Conservation (phyloP, 1,139 yeast genomes). For the Magnusiomyces clavatus region DNA sequence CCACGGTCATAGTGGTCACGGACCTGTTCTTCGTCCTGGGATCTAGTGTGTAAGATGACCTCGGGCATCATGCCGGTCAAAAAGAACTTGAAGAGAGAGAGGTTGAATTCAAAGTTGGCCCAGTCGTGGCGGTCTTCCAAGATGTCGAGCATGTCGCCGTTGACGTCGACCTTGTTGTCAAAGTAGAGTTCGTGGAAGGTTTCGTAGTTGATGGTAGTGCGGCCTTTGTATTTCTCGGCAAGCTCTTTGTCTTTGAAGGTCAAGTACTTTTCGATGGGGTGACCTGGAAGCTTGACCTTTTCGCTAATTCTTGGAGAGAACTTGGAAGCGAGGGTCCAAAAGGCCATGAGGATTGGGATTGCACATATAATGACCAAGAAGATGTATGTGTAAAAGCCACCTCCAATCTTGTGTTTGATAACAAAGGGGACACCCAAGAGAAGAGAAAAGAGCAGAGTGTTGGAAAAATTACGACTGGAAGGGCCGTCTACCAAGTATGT, state of each 20-base stretch:
- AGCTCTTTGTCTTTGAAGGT: slow-evolving; percentile 74
- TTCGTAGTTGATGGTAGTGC: slow-evolving; percentile 80
- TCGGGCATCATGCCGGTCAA: slow-evolving; percentile 88
- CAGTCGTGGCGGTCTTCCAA: slow-evolving; percentile 88
- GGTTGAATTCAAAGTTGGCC: slow-evolving; percentile 76
- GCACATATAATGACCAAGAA: slow-evolving; percentile 43
- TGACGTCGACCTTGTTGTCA: slow-evolving; percentile 76
- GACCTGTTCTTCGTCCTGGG: slow-evolving; percentile 95
- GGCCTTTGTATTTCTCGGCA: slow-evolving; percentile 63
- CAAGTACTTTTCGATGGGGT: slow-evolving; percentile 70
- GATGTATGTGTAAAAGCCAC: slow-evolving; percentile 61
- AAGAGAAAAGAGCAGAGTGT: slow-evolving; percentile 45
- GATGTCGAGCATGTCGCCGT: slow-evolving; percentile 79
- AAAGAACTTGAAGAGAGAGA: slow-evolving; percentile 68
- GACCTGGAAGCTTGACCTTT: slow-evolving; percentile 67
- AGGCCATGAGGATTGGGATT: slow-evolving; percentile 68
- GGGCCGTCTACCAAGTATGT: slow-evolving; percentile 92
- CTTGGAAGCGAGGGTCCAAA: slow-evolving; percentile 73
- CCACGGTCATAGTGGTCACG: slow-evolving; percentile 96
- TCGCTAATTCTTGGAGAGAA: slow-evolving; percentile 78
- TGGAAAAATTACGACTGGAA: slow-evolving; percentile 69
- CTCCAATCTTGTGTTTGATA: slow-evolving; percentile 58
- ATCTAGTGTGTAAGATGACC: slow-evolving; percentile 82
- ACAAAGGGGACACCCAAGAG: slow-evolving; percentile 57
- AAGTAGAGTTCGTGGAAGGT: slow-evolving; percentile 86